Percentiles rank a stretch among this genome's conserved stretches.
Evolutionary conservation across 371 early-diverging fungal genomes (phyloP).

Genomic region (Phascolomyces articulosus): DNA sequence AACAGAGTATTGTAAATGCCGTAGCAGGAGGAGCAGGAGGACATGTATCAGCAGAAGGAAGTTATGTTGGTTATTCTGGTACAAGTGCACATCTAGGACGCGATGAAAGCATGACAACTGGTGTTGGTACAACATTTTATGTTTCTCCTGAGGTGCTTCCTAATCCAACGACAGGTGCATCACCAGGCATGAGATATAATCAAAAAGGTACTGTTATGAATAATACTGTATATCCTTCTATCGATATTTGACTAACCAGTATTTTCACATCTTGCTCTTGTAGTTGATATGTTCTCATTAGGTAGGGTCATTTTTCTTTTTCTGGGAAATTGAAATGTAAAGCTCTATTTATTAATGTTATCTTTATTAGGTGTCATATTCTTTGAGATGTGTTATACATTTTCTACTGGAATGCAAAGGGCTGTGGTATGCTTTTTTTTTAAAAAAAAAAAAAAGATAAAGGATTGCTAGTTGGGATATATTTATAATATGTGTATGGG

Average conservation of each 20-base stretch:
- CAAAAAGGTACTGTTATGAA: constrained; percentile 39
- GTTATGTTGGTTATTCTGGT: constrained; percentile 50
- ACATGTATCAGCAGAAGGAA: constrained; percentile 23
- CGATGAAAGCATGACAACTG: constrained; percentile 70
- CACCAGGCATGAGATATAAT: constrained; percentile 55
- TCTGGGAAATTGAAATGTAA: too few species aligned
- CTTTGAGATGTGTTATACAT: constrained; percentile 75
- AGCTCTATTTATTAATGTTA: too few species aligned
- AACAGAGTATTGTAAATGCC: neutral
- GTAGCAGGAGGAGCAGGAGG: too few species aligned
- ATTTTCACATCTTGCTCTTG: neutral
- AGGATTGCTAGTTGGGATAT: too few species aligned
- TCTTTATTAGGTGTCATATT: constrained; percentile 68
- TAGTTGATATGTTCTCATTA: constrained; percentile 53
- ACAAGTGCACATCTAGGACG: constrained; percentile 41
- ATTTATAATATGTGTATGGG: too few species aligned
- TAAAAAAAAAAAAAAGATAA: neutral
- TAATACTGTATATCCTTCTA: neutral
- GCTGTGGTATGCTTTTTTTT: constrained; percentile 33
- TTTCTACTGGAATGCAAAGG: constrained; percentile 80
- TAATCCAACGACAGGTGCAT: constrained; percentile 42
- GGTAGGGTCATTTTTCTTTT: constrained; percentile 30
- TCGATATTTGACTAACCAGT: neutral
- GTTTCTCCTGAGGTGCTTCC: constrained; percentile 86
- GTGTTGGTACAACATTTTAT: constrained; percentile 93